phyloP scores from a whole-genome alignment of 495 filamentous ascomycete species.

The Margaritispora aquatica region DNA sequence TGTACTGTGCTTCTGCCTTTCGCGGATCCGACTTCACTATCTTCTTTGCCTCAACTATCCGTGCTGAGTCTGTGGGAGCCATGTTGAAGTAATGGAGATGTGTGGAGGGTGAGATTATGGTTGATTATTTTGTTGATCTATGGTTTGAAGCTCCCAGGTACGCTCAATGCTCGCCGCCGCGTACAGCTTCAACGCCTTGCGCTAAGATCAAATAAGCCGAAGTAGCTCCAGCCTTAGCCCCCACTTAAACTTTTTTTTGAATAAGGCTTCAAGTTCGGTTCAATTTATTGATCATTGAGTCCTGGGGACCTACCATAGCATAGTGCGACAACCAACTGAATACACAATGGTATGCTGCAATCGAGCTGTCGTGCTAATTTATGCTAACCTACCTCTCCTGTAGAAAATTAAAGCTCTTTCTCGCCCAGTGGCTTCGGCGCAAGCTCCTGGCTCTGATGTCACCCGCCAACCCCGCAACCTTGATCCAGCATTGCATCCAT shows the following conservation, averaged over 20 bases:
- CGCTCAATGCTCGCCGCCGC: not conserved
- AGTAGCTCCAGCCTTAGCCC: no score
- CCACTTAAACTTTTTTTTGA: conserved; percentile 6
- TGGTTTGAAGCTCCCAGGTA: not conserved
- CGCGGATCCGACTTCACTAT: conserved; percentile 68
- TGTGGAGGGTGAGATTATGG: conserved; percentile 12
- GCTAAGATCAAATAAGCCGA: conserved; percentile 13
- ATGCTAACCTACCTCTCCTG: conserved; percentile 1
- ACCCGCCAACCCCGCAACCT: conserved; percentile 76
- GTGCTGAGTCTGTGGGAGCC: conserved; percentile 40
- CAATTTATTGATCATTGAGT: not conserved
- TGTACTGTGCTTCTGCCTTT: conserved; percentile 78
- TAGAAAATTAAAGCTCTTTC: conserved; percentile 93
- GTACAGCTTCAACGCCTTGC: conserved; percentile 1
- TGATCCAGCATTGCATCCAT: conserved; percentile 89
- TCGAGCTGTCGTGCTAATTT: no score
- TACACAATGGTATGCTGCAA: conserved; percentile 21
- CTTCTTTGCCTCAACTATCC: conserved; percentile 70
- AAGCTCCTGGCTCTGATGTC: conserved; percentile 71
- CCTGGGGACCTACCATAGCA: not conserved
- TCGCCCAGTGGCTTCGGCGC: conserved; percentile 67
- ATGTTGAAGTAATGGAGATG: conserved; percentile 25
- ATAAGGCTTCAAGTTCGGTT: not conserved
- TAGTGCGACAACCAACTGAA: conserved; percentile 9
- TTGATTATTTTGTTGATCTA: not conserved